Base-by-base conservation (phyloP, 345 rosid species). In the Linum tenue region DNA sequence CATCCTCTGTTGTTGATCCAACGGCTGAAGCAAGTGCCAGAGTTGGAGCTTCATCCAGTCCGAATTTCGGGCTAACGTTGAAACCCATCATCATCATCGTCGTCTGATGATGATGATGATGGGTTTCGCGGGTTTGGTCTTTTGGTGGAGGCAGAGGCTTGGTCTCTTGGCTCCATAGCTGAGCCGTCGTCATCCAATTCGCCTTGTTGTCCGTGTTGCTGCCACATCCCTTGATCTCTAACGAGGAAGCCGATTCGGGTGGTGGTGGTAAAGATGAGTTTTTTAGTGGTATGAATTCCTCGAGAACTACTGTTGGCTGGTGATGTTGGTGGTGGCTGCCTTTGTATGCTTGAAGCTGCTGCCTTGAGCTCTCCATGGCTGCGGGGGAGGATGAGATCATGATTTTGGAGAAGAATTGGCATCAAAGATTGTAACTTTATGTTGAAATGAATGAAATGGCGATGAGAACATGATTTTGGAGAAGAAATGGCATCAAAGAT, bases 141-240 rank as follows among this genome's bases (percentile, higher is more conserved):
- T 80, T 85, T 7, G 76, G 72, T 35, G 82, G 60, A 39, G 80
- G 8, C 60, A 64, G 39, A 1, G 82, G 79, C 66, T 79, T 77
- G 39, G 77, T 70, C 67, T 76, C 85, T 75, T 90, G 95, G 83
- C 90, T 91, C 99, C 99, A 95, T 12, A 95, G 83, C 59, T 91
- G 97, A 40, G 96, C 97, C 59, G 83, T 91, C 36, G 85, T 83
- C 99, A 95, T 95, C 99, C 99, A 95, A 41, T 64, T 84, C 15
- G 79, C 84, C 79, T 88, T 95, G 38, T 57, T 37, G 42, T 83
- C 84, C 12, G 82, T 77, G 39, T 69, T 44, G 31, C 1, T 22
- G 31, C 31, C 31, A 22, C 31, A 22, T 22, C 31, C 31, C 31
- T 22, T 22, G 78, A 56, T 76, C 15, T 60, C 40, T 0, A 68